Percentiles rank a stretch among this genome's conserved stretches.
Evolutionary conservation across 208 protist genomes (phyloP).

Genomic region (Leishmania aethiopica): DNA sequence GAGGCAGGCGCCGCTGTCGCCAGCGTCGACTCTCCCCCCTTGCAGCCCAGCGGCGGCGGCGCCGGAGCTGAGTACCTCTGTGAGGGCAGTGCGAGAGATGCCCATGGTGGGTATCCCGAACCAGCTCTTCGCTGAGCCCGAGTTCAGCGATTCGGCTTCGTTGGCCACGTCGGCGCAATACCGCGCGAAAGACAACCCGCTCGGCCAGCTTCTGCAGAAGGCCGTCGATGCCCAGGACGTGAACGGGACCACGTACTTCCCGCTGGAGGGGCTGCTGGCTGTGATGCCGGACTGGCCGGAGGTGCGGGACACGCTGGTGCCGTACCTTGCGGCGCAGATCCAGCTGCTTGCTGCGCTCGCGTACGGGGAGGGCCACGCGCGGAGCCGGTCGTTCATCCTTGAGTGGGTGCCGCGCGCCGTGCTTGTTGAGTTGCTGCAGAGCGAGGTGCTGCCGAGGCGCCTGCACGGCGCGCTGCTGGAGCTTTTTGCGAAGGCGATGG

Average conservation of each 20-base stretch:
- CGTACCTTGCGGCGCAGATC: constrained; percentile 40
- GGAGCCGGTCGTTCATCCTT: constrained; percentile 27
- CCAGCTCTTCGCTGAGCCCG: constrained; percentile 25
- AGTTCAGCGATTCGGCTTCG: constrained; percentile 21
- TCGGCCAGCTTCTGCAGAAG: constrained; percentile 34
- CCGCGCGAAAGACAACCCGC: constrained; percentile 24
- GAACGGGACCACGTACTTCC: constrained; percentile 35
- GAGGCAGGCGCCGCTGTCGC: neutral
- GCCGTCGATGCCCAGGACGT: constrained; percentile 24
- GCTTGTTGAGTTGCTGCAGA: constrained; percentile 27
- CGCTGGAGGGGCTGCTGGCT: constrained; percentile 31
- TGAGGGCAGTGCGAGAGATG: neutral
- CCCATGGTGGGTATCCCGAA: constrained; percentile 43
- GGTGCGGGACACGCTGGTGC: constrained; percentile 37
- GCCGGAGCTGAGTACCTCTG: neutral
- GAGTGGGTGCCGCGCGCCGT: constrained; percentile 37
- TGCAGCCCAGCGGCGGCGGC: neutral
- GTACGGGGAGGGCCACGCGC: constrained; percentile 22
- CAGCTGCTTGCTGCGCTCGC: constrained; percentile 37
- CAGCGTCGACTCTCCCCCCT: neutral
- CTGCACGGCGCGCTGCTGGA: constrained; percentile 43
- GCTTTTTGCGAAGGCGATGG: constrained; percentile 39
- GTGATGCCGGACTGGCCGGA: constrained; percentile 40
- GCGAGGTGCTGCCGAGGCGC: constrained; percentile 26
- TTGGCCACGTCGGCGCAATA: constrained; percentile 33